These are phyloP conservation scores for Pisolithus marmoratus DNA, from an alignment of 768 basidiomycete genomes.

Conservation along the genomic window DNA sequence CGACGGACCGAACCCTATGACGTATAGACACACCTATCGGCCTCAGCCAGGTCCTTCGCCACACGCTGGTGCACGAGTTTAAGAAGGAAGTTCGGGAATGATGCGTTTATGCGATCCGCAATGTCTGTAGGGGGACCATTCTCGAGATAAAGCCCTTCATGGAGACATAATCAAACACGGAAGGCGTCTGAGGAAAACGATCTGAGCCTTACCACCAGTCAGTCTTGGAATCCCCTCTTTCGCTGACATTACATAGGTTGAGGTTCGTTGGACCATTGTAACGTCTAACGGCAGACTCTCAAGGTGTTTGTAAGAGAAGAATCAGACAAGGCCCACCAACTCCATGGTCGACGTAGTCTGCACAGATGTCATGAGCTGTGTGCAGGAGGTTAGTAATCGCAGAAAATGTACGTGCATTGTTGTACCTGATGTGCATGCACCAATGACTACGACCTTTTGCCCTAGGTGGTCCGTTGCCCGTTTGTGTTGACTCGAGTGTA, in stretches of 20 bases:
- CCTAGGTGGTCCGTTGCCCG: slow-evolving; percentile 44
- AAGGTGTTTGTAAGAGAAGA: background rate
- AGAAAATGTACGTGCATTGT: background rate
- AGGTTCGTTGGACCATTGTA: slow-evolving; percentile 53
- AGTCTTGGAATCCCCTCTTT: slow-evolving; percentile 30
- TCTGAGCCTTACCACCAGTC: slow-evolving; percentile 12
- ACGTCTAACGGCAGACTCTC: slow-evolving; percentile 33
- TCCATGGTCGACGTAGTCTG: slow-evolving; percentile 36
- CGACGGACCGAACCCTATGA: background rate
- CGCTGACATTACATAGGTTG: slow-evolving; percentile 42
- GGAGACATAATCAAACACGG: background rate
- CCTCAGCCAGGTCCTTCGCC: slow-evolving; percentile 38
- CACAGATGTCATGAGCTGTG: slow-evolving; percentile 40
- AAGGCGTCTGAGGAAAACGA: background rate
- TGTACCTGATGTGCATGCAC: slow-evolving; percentile 57
- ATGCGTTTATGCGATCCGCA: slow-evolving; percentile 44
- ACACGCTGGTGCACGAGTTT: slow-evolving; percentile 28
- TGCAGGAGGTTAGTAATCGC: slow-evolving; percentile 11
- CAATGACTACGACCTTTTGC: slow-evolving; percentile 64
- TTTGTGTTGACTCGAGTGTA: slow-evolving; percentile 51
- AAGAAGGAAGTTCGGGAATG: slow-evolving; percentile 28
- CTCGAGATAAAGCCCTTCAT: slow-evolving; percentile 33
- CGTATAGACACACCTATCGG: slow-evolving; percentile 37
- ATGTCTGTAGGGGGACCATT: slow-evolving; percentile 38
- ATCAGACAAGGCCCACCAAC: slow-evolving; percentile 20